A percentile compares a stretch with the other conserved stretches of the same genome.
Conservation (phyloP, 352 stramenopile genomes). For the Pythium periplocum region DNA sequence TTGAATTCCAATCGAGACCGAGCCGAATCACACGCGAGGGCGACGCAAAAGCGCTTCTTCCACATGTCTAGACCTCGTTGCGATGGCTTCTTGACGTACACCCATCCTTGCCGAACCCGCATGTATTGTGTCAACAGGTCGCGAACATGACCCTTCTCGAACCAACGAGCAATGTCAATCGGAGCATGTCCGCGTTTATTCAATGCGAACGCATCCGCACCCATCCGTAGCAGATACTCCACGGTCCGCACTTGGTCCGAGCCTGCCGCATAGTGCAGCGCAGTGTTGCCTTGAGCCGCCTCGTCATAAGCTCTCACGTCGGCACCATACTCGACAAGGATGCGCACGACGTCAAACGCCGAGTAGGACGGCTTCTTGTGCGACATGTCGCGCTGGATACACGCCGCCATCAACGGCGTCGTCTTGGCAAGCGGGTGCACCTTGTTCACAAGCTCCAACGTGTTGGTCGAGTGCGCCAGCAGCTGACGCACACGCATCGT, state of each 20-base stretch:
- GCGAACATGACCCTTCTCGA: conserved; percentile 31
- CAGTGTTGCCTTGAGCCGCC: conserved; percentile 43
- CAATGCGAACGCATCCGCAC: conserved; percentile 38
- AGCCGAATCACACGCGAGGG: conserved; percentile 25
- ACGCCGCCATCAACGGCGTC: conserved; percentile 70
- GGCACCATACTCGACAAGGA: conserved; percentile 55
- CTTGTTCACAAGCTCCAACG: conserved; percentile 17
- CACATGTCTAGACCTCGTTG: conserved; percentile 28
- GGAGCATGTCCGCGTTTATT: conserved; percentile 53
- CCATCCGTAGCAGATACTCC: conserved; percentile 49
- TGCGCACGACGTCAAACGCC: conserved; percentile 31
- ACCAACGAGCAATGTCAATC: conserved; percentile 53
- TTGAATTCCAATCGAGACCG: conserved; percentile 28
- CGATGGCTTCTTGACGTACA: conserved; percentile 32
- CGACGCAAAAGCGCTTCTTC: conserved; percentile 58
- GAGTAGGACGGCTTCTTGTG: conserved; percentile 12
- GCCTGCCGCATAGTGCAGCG: conserved; percentile 63
- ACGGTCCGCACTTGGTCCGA: conserved; percentile 40
- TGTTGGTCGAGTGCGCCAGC: conserved; percentile 3
- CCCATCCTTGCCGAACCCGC: conserved; percentile 49
- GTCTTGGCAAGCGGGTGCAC: conserved; percentile 48
- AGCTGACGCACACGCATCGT: conserved; percentile 12
- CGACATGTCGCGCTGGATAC: conserved; percentile 31
- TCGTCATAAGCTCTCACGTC: conserved; percentile 32
- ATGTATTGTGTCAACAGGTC: conserved; percentile 42